Percentiles rank a stretch among this genome's conserved stretches.
These are phyloP conservation scores for Stipa capillata DNA, from an alignment of 176 grass and related monocot genomes.

Conservation along the genomic window DNA sequence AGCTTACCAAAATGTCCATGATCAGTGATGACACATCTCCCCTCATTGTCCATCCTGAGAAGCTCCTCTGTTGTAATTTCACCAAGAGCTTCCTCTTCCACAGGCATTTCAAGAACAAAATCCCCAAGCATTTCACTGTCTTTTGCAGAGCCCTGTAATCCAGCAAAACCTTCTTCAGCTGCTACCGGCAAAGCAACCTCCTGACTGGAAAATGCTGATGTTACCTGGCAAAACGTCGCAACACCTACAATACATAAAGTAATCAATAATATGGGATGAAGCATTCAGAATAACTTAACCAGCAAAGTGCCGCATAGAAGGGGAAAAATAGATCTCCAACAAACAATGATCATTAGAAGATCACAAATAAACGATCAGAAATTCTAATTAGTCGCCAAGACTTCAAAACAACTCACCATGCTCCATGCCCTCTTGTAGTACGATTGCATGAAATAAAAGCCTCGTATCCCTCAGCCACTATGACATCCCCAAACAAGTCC, in stretches of 20 bases:
- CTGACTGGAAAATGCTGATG: slow-evolving; percentile 73
- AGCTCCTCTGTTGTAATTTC: slow-evolving; percentile 68
- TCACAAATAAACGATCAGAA: neutral
- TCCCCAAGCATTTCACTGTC: slow-evolving; percentile 33
- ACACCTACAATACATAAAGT: slow-evolving; percentile 46
- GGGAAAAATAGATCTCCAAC: neutral
- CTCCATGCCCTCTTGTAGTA: slow-evolving; percentile 50
- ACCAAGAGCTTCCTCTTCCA: slow-evolving; percentile 51
- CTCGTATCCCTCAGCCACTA: slow-evolving; percentile 83
- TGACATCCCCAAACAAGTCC: slow-evolving; percentile 75
- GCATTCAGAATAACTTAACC: neutral
- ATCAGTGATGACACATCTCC: slow-evolving; percentile 85
- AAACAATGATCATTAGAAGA: neutral
- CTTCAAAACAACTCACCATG: slow-evolving; percentile 42
- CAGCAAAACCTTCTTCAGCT: slow-evolving; percentile 89
- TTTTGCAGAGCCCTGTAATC: slow-evolving; percentile 46
- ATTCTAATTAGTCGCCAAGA: neutral
- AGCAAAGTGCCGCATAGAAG: neutral
- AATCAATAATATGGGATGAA: neutral
- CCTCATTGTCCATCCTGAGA: slow-evolving; percentile 74
- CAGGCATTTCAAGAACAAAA: slow-evolving; percentile 38
- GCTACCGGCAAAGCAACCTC: slow-evolving; percentile 76
- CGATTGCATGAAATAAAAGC: slow-evolving; percentile 85
- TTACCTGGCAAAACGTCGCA: slow-evolving; percentile 83
- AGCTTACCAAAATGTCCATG: slow-evolving; percentile 85